These are phyloP conservation scores for Acanthamoeba healyi DNA, from an alignment of 208 protist genomes.

Conservation along the genomic window DNA sequence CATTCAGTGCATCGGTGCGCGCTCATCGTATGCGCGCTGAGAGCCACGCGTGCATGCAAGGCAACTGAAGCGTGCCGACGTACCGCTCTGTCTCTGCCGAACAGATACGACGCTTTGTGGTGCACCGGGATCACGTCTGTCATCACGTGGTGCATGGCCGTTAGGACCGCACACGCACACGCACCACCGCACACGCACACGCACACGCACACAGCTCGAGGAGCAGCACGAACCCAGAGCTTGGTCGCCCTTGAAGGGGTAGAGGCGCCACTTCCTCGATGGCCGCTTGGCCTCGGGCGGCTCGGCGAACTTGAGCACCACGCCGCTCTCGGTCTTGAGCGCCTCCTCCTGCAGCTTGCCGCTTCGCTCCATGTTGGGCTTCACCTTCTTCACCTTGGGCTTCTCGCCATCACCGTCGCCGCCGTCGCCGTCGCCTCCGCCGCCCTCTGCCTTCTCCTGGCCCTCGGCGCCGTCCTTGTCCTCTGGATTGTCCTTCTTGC, in stretches of 20 bases:
- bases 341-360: slow-evolving; percentile 79
- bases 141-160: no score
- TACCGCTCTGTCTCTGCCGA: slow-evolving; percentile 89
- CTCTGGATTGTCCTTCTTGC: slow-evolving; percentile 23
- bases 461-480: not conserved
- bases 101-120: slow-evolving; percentile 86
- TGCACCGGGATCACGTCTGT: slow-evolving; percentile 85
- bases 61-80: no score
- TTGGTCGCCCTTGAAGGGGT: slow-evolving; percentile 90
- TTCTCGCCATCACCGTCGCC: slow-evolving; percentile 63
- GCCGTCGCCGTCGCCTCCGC: not conserved
- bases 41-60: no score
- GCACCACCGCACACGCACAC: not conserved
- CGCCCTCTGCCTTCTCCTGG: not conserved
- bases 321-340: slow-evolving; percentile 75
- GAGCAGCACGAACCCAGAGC: slow-evolving; percentile 76
- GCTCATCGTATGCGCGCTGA: no score
- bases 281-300: slow-evolving; percentile 87
- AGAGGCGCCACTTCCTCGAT: slow-evolving; percentile 88
- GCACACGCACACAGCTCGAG: not conserved
- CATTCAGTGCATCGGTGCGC: no score
- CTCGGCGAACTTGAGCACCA: slow-evolving; percentile 87
- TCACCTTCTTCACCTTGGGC: slow-evolving; percentile 80
- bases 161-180: no score
- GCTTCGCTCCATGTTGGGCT: slow-evolving; percentile 86